Evolutionary conservation across 1,284 basidiomycete species (phyloP), one percentile per base, ranked within the genome.

Genomic region (Tilletia indica): DNA sequence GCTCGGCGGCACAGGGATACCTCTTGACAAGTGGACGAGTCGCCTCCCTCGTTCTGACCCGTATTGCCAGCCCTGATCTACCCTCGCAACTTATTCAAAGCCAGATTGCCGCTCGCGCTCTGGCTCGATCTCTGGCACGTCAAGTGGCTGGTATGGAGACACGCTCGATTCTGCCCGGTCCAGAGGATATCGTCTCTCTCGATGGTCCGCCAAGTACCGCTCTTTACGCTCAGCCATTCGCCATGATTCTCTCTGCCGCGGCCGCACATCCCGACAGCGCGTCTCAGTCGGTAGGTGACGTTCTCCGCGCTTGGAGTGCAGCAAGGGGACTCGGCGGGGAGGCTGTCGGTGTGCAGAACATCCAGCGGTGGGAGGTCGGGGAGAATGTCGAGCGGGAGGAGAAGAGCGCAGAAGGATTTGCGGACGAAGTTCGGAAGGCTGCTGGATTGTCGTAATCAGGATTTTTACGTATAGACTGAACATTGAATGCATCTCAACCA

Each of bases 111-210:
- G 85, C 93, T 25, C 87, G 88, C 36, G 87, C 88, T n/a, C 86
- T 97, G 3, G 90, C 91, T 74, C 89, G 93, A 25, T 89, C 91
- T 4, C 78, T 97, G 8, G 92, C 91, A 1, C 88, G 93, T 68
- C 95, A 97, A 85, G 90, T 93, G 47, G 91, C 91, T 11, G 94
- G 94, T 1, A 92, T 95, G 84, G 89, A 92, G 36, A 93, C 93
- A 0, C 86, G 85, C n/a, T 87, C 87, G 0, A 87, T 97, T 58
- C 85, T 79, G 14, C 78, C 85, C 11, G 67, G 67, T 2, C 71
- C 82, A 3, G 48, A 72, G 3, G 36, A 45, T 0, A 42, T 42
- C 9, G 54, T 73, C 19, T 21, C 45, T 4, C 38, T 64, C 2
- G 83, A 84, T 16, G 86, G 86, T 25, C 88, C 89, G 49, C 89